A percentile compares a stretch with the other conserved stretches of the same genome.
Conservation (phyloP, 2,329 filamentous ascomycete genomes). For the Aspergillus sp. region DNA sequence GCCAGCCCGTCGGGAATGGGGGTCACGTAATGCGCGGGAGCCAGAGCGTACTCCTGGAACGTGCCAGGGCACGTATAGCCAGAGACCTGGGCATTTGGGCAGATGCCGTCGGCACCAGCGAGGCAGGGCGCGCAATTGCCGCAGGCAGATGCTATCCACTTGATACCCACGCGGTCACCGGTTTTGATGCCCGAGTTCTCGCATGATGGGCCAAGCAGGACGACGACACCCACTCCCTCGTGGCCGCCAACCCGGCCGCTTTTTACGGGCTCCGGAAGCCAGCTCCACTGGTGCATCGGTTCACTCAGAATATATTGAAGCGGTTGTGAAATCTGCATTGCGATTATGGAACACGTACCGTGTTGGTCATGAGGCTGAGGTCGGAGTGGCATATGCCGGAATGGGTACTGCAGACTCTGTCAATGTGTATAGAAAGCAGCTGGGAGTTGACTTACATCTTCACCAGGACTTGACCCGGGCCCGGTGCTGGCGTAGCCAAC, state of each 20-base stretch:
- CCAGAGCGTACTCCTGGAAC: slow-evolving; percentile 67
- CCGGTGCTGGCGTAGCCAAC: slow-evolving; percentile 56
- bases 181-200: slow-evolving; percentile 57
- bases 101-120: slow-evolving; percentile 53
- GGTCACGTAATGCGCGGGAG: slow-evolving; percentile 65
- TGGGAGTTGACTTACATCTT: slow-evolving; percentile 47
- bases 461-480: slow-evolving; percentile 60
- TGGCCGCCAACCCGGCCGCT: slow-evolving; percentile 65
- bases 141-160: slow-evolving; percentile 62
- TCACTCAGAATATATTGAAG: neutral
- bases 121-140: slow-evolving; percentile 54
- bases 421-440: neutral
- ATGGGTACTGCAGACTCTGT: slow-evolving; percentile 47
- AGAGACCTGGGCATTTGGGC: slow-evolving; percentile 56
- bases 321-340: too few species aligned
- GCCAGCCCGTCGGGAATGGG: slow-evolving; percentile 63
- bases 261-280: slow-evolving; percentile 57
- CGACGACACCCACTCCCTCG: slow-evolving; percentile 64
- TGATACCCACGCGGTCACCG: slow-evolving; percentile 68
- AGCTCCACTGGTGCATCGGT: slow-evolving; percentile 46
- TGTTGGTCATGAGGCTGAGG: slow-evolving; percentile 54
- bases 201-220: slow-evolving; percentile 61
- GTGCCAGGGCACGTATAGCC: slow-evolving; percentile 68
- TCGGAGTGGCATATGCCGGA: slow-evolving; percentile 65
- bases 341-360: slow-evolving; percentile 11